Base-by-base conservation (phyloP, 345 rosid species). In the Populus euphratica region DNA sequence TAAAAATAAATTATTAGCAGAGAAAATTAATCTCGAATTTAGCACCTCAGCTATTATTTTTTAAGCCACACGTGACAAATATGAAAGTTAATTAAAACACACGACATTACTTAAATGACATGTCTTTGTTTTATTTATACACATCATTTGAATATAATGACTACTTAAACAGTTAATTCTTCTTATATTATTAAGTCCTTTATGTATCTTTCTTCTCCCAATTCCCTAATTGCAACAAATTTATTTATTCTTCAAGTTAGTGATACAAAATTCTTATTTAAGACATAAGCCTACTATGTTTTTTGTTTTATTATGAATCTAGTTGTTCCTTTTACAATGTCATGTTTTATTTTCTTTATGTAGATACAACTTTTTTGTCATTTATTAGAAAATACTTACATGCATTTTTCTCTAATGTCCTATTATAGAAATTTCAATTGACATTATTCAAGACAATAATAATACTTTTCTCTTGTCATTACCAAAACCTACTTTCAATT, bases 381-480 rank as follows among this genome's bases (percentile, higher is more conserved):
- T 77, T 33, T 18, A 67, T 69, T 66, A 43, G 14, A 21, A n/a
- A 47, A 56, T 38, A 21, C 18, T 27, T 49, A 68, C 49, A 69
- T 59, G 35, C 23, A 31, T 59, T 25, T 35, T 62, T 70, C 43
- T 44, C 56, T 69, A 36, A 23, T 76, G 47, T 33, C 77, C 59
- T 73, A 33, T 83, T 74, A 61, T 89, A 93, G 97, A 97, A 96
- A 88, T 96, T 96, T 84, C 99, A 96, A 70, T 83, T 96, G 81
- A 98, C 98, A 13, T 81, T 96, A 82, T 96, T 96, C 85, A 96
- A 93, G 87, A 93, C 99, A 16, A 93, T 88, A 80, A 96, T 92
- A 78, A 96, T 92, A 86, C 31, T 67, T 82, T 72, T 21, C 62
- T 41, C 56, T 23, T 35, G 54, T 8, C 61, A 27, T 79, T 39